phyloP scores from a whole-genome alignment of 2,329 filamentous ascomycete species.

The Colletotrichum eremochloae region DNA sequence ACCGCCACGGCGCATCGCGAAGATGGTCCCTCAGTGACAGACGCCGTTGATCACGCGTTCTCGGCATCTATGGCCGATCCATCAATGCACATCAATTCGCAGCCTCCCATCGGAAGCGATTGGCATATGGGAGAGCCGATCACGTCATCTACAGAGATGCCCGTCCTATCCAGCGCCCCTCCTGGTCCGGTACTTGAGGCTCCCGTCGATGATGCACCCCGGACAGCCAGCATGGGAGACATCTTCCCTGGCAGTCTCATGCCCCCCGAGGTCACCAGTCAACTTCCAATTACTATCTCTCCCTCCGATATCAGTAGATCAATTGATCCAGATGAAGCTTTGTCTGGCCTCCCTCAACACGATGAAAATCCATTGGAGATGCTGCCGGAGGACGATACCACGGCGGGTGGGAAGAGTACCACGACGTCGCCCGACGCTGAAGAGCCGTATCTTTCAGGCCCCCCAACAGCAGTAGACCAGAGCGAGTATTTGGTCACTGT shows the following conservation, averaged over 20 bases:
- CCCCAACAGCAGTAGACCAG: constrained; percentile 43
- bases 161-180: constrained; percentile 20
- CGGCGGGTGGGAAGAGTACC: constrained; percentile 28
- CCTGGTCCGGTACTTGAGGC: constrained; percentile 2
- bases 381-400: constrained; percentile 28
- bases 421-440: constrained; percentile 33
- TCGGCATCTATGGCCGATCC: constrained; percentile 18
- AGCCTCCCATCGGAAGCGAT: constrained; percentile 21
- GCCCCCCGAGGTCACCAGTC: constrained; percentile 42
- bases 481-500: constrained; percentile 68
- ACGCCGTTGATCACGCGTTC: constrained; percentile 2
- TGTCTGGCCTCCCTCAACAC: constrained; percentile 31
- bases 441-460: constrained; percentile 31
- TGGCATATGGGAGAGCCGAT: constrained; percentile 21
- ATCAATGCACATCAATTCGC: constrained; percentile 37
- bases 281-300: constrained; percentile 53
- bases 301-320: constrained; percentile 54
- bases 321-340: constrained; percentile 45
- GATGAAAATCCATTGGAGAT: constrained; percentile 29
- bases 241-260: constrained; percentile 43
- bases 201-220: constrained; percentile 8
- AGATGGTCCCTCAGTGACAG: background rate
- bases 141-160: constrained; percentile 33
- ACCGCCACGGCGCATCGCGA: background rate
- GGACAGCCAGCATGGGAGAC: constrained; percentile 38